A percentile compares a stretch with the other conserved stretches of the same genome.
Evolutionary conservation across 306 rosid species (phyloP).

Genomic region (Malus orientalis): DNA sequence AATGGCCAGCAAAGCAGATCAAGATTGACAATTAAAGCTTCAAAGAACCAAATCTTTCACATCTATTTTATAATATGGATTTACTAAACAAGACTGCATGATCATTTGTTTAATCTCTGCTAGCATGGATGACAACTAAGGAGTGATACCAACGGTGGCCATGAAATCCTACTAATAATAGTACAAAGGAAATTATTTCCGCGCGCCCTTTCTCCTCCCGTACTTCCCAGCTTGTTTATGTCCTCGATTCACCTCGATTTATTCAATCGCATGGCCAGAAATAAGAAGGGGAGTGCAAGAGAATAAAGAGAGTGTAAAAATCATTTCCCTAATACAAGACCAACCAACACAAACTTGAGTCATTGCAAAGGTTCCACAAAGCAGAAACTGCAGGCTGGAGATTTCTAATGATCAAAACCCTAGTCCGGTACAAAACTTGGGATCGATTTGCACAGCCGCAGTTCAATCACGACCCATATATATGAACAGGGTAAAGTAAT

Average conservation of each 20-base stretch:
- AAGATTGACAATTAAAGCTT: slow-evolving; percentile 24
- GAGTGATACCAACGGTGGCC: not conserved
- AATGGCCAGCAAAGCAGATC: slow-evolving; percentile 29
- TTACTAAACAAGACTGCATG: not conserved
- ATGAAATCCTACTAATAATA: not conserved
- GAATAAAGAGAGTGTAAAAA: not conserved
- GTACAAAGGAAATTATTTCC: not conserved
- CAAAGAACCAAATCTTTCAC: slow-evolving; percentile 46
- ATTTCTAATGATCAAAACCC: not conserved
- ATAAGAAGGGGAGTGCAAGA: not conserved
- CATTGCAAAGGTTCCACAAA: not conserved
- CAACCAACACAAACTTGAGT: not conserved
- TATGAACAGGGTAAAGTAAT: not conserved
- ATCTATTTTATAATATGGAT: slow-evolving; percentile 7
- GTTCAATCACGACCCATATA: not conserved
- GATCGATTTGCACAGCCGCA: not conserved
- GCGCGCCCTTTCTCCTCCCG: not conserved
- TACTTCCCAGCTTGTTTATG: not conserved
- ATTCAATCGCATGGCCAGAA: not conserved
- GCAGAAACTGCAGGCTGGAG: not conserved
- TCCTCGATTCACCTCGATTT: not conserved
- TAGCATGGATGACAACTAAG: slow-evolving; percentile 14
- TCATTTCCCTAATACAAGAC: not conserved
- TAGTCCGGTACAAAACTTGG: not conserved
- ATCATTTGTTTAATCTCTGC: not conserved